These are phyloP conservation scores for Seiridium unicorne DNA, from an alignment of 2,329 filamentous ascomycete genomes.

Conservation along the genomic window DNA sequence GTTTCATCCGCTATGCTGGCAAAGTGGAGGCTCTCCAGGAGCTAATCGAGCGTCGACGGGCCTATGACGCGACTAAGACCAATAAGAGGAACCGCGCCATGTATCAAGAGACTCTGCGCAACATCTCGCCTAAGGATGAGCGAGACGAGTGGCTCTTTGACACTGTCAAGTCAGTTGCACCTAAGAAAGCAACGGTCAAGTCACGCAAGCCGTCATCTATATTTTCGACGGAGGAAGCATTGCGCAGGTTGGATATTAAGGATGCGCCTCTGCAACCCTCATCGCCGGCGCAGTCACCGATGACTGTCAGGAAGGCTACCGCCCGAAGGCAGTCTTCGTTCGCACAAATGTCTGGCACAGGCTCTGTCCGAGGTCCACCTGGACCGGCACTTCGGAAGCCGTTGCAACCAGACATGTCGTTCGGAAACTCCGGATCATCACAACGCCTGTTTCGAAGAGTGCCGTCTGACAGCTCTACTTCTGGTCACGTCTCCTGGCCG, in stretches of 20 bases:
- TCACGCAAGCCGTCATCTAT: conserved; percentile 57
- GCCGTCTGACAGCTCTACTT: conserved; percentile 63
- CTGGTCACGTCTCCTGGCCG: conserved; percentile 35
- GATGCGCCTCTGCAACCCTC: conserved; percentile 58
- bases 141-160: conserved; percentile 95
- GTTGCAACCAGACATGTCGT: conserved; percentile 84
- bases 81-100: conserved; percentile 73
- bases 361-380: conserved; percentile 37
- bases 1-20: conserved; percentile 83
- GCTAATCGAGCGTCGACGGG: conserved; percentile 77
- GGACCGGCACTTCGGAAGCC: conserved; percentile 65
- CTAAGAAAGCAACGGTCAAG: conserved; percentile 53
- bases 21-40: conserved; percentile 88
- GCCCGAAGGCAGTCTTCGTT: conserved; percentile 46
- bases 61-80: conserved; percentile 74
- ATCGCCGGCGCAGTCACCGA: conserved; percentile 44
- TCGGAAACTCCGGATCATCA: conserved; percentile 89
- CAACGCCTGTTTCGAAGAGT: conserved; percentile 89
- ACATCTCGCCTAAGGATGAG: conserved; percentile 64
- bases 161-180: conserved; percentile 74
- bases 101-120: conserved; percentile 88
- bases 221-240: conserved; percentile 57
- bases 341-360: conserved; percentile 32
- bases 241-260: conserved; percentile 60
- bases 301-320: conserved; percentile 62